These are phyloP conservation scores for Yarrowia divulgata DNA, from an alignment of 805 yeast genomes.

Conservation along the genomic window DNA sequence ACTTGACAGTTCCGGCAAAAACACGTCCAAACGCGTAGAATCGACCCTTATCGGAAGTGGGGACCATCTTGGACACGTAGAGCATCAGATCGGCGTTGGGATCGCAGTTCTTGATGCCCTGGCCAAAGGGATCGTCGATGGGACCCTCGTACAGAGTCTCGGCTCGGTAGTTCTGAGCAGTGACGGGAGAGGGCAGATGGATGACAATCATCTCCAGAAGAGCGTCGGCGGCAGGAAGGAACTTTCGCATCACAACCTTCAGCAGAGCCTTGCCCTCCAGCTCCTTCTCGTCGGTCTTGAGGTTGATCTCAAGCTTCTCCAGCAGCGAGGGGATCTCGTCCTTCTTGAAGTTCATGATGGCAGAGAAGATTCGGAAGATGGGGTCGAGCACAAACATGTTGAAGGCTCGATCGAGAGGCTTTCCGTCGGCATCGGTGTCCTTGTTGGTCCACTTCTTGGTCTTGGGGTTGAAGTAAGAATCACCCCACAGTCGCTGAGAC, in stretches of 20 bases:
- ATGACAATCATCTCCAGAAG: conserved; percentile 97
- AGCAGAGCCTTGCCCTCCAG: conserved; percentile 98
- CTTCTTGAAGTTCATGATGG: conserved; percentile 99
- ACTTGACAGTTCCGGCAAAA: conserved; percentile 98
- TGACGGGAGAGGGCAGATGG: conserved; percentile 99
- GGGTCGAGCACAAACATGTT: conserved; percentile 99
- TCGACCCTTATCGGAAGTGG: conserved; percentile 99
- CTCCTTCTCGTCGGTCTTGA: conserved; percentile 97
- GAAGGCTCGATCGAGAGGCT: conserved; percentile 97
- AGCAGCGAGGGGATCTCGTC: conserved; percentile 92
- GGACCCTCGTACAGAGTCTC: conserved; percentile 99
- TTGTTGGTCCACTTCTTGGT: conserved; percentile 99
- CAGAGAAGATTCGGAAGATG: conserved; percentile 94
- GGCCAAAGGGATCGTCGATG: conserved; percentile 74
- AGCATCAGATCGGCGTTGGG: conserved; percentile 98
- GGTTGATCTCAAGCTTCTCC: conserved; percentile 90
- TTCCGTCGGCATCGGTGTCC: conserved; percentile 93
- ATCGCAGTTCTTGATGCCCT: conserved; percentile 97
- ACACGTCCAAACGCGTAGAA: conserved; percentile 99
- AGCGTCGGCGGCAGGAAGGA: conserved; percentile 99
- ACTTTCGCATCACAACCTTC: conserved; percentile 98
- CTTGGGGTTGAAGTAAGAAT: conserved; percentile 99
- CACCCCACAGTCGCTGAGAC: conserved; percentile 99
- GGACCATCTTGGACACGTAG: conserved; percentile 99
- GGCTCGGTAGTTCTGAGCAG: conserved; percentile 99